Evolutionary conservation across 805 yeast species (phyloP).

Genomic region (Lachancea mirantina): DNA sequence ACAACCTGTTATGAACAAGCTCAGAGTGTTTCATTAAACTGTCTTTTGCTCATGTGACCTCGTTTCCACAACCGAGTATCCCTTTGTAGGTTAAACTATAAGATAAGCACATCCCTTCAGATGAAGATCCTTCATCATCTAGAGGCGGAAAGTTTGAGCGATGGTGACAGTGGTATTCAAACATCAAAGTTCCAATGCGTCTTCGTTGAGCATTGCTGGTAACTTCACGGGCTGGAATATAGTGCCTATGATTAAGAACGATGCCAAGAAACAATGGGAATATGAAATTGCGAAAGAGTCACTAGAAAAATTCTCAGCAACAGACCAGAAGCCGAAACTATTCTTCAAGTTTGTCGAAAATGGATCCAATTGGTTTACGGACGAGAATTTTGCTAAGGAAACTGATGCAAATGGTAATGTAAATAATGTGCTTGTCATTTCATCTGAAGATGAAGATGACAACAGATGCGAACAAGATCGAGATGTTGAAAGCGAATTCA

Average conservation of each 20-base stretch:
- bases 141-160: constrained; percentile 2
- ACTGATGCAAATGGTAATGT: constrained; percentile 33
- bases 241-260: constrained; percentile 14
- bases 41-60: too few relatives aligned
- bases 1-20: too few relatives aligned
- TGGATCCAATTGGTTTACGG: constrained; percentile 26
- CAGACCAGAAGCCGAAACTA: constrained; percentile 11
- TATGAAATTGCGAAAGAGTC: constrained; percentile 23
- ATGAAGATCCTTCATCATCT: too few relatives aligned
- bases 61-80: too few relatives aligned
- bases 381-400: constrained; percentile 26
- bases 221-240: constrained; percentile 33
- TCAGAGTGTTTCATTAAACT: too few relatives aligned
- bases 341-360: constrained; percentile 27
- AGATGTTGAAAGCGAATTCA: constrained; percentile 1
- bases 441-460: background rate
- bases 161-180: constrained; percentile 8
- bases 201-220: constrained; percentile 33
- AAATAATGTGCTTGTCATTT: constrained; percentile 30
- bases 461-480: background rate
- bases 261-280: constrained; percentile 17
- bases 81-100: too few relatives aligned
- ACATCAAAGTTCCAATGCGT: constrained; percentile 1
- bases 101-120: too few relatives aligned
- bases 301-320: constrained; percentile 16